These are phyloP conservation scores for Wallacemonas collosoma DNA, from an alignment of 208 protist species.

Conservation along the genomic window DNA sequence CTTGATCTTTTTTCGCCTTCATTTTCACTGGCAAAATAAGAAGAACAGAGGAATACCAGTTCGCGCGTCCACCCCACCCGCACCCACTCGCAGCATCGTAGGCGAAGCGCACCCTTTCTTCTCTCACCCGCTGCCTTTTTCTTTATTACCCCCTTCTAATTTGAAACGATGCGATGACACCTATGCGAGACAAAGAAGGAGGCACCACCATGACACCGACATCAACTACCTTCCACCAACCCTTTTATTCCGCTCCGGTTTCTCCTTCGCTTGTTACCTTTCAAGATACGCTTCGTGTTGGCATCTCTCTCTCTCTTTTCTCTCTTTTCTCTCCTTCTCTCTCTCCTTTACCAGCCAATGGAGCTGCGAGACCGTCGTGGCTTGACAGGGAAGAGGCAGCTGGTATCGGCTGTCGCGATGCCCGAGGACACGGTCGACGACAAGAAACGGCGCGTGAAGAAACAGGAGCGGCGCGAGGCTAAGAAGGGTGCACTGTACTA, in stretches of 20 bases:
- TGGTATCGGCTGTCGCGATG: constrained; percentile 27
- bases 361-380: constrained; percentile 7
- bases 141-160: too few relatives aligned
- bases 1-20: too few relatives aligned
- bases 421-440: constrained; percentile 34
- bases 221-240: too few relatives aligned
- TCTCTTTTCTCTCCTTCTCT: constrained; percentile 9
- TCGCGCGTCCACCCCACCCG: too few relatives aligned
- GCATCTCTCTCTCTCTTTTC: constrained; percentile 21
- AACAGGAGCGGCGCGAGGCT: constrained; percentile 22
- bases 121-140: too few relatives aligned
- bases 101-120: too few relatives aligned
- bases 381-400: background rate
- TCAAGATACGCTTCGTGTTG: background rate
- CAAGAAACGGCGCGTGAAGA: constrained; percentile 24
- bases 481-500: constrained; percentile 44
- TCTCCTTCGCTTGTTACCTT: background rate
- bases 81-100: too few relatives aligned
- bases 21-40: too few relatives aligned
- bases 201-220: too few relatives aligned
- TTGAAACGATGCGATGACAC: too few relatives aligned
- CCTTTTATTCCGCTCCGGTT: background rate
- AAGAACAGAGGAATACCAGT: too few relatives aligned
- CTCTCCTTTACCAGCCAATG: background rate
- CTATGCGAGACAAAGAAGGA: too few relatives aligned